Evolutionary conservation across 2,329 filamentous ascomycete genomes (phyloP).

Genomic region (Nothophaeocryptopus gaeumannii): DNA sequence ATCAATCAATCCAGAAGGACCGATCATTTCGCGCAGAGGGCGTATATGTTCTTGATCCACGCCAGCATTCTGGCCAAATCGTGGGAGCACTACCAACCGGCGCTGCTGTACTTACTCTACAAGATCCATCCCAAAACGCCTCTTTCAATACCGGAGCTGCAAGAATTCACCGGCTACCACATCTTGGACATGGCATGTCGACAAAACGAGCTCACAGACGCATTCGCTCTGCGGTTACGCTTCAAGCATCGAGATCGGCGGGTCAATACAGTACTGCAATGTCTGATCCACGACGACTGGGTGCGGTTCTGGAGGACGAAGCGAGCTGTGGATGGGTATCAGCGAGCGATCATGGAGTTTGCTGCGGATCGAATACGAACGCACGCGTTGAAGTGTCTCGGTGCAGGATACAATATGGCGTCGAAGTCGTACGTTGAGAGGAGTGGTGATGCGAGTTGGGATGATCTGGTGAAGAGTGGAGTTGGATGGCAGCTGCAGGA

Average conservation of each 20-base stretch:
- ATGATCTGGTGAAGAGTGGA: constrained; percentile 64
- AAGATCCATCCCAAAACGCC: constrained; percentile 64
- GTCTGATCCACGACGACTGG: constrained; percentile 80
- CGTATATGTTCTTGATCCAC: constrained; percentile 88
- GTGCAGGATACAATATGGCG: constrained; percentile 73
- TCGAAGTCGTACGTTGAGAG: constrained; percentile 68
- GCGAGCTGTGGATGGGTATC: constrained; percentile 73
- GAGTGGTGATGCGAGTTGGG: constrained; percentile 68
- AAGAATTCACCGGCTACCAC: constrained; percentile 76
- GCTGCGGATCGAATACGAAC: constrained; percentile 70
- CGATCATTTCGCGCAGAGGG: constrained; percentile 80
- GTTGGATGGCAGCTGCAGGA: constrained; percentile 81
- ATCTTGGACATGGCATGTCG: constrained; percentile 88
- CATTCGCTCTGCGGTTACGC: constrained; percentile 62
- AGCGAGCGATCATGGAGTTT: constrained; percentile 75
- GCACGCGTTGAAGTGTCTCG: constrained; percentile 82
- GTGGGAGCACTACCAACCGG: constrained; percentile 85
- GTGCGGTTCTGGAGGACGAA: constrained; percentile 70
- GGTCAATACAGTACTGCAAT: constrained; percentile 65
- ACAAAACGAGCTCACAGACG: constrained; percentile 69
- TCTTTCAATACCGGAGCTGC: constrained; percentile 68
- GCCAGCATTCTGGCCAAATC: constrained; percentile 76
- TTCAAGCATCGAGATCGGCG: constrained; percentile 64
- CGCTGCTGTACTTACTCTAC: constrained; percentile 74
- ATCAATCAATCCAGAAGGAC: constrained; percentile 73